Evolutionary conservation across 192 early-diverging fungal species (phyloP).

Genomic region (Coemansia sp.): DNA sequence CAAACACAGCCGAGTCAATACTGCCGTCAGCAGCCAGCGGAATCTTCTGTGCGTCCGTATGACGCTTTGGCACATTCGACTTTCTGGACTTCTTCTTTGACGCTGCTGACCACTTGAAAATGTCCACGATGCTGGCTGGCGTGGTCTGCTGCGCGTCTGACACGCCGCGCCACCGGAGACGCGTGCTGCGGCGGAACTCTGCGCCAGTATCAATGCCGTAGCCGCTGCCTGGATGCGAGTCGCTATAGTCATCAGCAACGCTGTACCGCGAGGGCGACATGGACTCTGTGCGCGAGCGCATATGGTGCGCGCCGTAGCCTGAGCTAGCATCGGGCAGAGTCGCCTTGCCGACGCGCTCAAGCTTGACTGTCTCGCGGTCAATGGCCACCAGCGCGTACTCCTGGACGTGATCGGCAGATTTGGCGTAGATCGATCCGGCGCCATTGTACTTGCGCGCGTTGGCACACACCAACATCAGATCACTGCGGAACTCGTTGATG

Average conservation of each 20-base stretch:
- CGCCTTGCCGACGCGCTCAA: constrained; percentile 38
- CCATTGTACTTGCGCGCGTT: constrained; percentile 87
- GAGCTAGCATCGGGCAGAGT: constrained; percentile 14
- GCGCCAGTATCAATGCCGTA: background rate
- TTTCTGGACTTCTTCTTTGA: constrained; percentile 16
- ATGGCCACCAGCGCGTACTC: constrained; percentile 70
- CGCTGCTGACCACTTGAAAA: constrained; percentile 35
- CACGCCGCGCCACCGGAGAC: constrained; percentile 35
- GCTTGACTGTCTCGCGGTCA: constrained; percentile 58
- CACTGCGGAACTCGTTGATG: constrained; percentile 70
- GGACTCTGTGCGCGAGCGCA: constrained; percentile 20
- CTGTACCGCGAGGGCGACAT: constrained; percentile 28
- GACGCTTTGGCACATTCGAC: constrained; percentile 23
- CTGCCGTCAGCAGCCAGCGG: constrained; percentile 35
- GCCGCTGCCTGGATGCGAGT: constrained; percentile 13
- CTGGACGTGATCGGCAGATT: constrained; percentile 74
- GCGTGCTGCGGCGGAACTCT: constrained; percentile 34
- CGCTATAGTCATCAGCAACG: constrained; percentile 26
- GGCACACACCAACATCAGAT: constrained; percentile 73
- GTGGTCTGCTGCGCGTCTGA: constrained; percentile 14
- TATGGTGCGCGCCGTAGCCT: constrained; percentile 2
- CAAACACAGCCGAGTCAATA: constrained; percentile 30
- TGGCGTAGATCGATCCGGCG: constrained; percentile 77
- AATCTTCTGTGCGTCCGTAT: constrained; percentile 29
- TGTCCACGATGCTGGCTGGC: constrained; percentile 35